Evolutionary conservation across 805 yeast species (phyloP), one percentile per base, ranked within the genome.

Genomic region (Nakazawaea holstii): DNA sequence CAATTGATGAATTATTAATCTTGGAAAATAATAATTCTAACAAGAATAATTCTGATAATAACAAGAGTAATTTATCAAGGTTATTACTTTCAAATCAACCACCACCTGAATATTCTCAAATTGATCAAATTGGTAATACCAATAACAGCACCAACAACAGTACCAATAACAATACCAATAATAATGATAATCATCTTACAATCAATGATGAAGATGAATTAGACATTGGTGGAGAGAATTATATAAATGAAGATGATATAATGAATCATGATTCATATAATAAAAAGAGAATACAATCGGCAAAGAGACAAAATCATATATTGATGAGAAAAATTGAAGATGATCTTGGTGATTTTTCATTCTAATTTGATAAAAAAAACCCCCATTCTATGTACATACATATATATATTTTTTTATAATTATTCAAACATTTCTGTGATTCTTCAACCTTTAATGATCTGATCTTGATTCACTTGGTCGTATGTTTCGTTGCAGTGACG

Each of bases 1-100:
- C 44, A 8, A 45, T 45, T 17, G 49, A 45, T 14, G 49, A 45
- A 31, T 35, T 45, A 14, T 40, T 45, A 15, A 41, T 39, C 11
- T 29, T 14, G 8, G 35, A 26, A 14, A 33, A 39, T 9, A 10
- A 17, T 28, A n/a, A n/a, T 7, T n/a, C n/a, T n/a, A n/a, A n/a
- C n/a, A n/a, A n/a, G n/a, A n/a, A n/a, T n/a, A n/a, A n/a, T n/a
- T n/a, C n/a, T n/a, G n/a, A n/a, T n/a, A n/a, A n/a, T n/a, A 37
- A 24, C 11, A 26, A 43, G 30, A 43, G 46, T 17, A 43, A 43
- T 36, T 35, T 43, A n/a, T 43, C 46, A 4, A 43, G 30, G 36
- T 29, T 43, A 11, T 20, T 42, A 6, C 35, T 39, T 10, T 14
- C 17, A 13, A 13, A n/a, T 9, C 47, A 24, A 30, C n/a, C 24